A percentile compares a stretch with the other conserved stretches of the same genome.
phyloP scores from a whole-genome alignment of 139 green algal genomes.

The Cymbomonas tetramitiformis region DNA sequence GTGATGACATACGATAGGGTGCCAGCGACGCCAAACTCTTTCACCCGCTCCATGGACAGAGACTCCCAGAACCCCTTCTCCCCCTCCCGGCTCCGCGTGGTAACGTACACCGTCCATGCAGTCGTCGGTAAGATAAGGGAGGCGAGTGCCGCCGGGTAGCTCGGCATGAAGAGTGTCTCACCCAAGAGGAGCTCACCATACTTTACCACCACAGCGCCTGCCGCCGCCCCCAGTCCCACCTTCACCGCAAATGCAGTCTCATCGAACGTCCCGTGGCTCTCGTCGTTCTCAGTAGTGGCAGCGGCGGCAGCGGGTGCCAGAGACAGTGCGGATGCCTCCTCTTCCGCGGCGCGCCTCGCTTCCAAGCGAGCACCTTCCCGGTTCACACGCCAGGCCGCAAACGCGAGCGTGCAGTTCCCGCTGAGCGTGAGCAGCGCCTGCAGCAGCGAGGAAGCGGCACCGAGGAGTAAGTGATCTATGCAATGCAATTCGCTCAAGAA shows the following conservation, averaged over 20 bases:
- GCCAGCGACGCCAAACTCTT: constrained; percentile 18
- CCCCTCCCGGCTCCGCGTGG: not conserved
- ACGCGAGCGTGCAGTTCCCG: constrained; percentile 51
- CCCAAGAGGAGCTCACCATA: constrained; percentile 12
- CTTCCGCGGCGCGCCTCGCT: no score
- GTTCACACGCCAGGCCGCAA: constrained; percentile 63
- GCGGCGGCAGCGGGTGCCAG: no score
- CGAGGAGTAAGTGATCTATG: no score
- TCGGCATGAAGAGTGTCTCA: constrained; percentile 13
- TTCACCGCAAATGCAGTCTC: constrained; percentile 7
- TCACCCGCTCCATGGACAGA: constrained; percentile 21
- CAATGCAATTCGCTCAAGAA: no score
- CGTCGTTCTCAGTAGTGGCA: no score
- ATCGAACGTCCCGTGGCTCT: no score
- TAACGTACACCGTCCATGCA: not conserved
- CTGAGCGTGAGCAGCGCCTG: constrained; percentile 45
- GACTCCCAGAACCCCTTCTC: not conserved
- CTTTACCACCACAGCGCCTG: constrained; percentile 6
- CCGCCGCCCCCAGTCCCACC: not conserved
- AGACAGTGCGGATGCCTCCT: no score
- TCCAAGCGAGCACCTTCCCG: no score
- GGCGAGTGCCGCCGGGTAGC: constrained; percentile 7
- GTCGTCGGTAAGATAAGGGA: not conserved
- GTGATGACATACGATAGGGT: constrained; percentile 28
- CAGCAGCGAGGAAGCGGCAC: no score